Base-by-base conservation (phyloP, 192 early-diverging fungal species). In the Umbelopsis isabellina region DNA sequence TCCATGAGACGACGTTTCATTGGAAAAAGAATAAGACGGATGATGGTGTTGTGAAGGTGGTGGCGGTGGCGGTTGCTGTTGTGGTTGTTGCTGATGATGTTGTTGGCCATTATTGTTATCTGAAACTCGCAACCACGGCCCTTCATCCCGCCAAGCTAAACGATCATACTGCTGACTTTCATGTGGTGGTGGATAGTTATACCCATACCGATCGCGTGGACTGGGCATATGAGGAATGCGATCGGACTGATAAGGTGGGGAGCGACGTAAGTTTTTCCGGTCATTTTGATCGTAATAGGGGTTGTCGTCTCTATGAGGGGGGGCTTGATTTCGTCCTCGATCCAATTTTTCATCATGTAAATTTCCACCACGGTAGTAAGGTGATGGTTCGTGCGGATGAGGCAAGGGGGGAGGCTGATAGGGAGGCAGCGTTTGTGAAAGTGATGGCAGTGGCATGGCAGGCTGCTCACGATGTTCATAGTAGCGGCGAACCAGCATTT, bases 401-500 rank as follows among this genome's bases (percentile, higher is more conserved):
- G 23, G 11, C 23, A 25, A 10, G 11, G 51, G 51, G 3, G 51
- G 51, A 12, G 51, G 51, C 11, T 53, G 53, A 25, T 61, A 61
- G 18, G 55, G 13, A 6, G 55, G 55, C 33, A 61, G 0, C 2
- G 55, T 33, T 18, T 61, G 55, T 8, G 55, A 35, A 1, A 61
- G 33, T 15, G 55, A 61, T 2, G 55, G 55, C 33, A 61, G 18
- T 35, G 55, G 33, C 55, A 61, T 35, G 25, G 55, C 15, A 18
- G 55, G 55, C 37, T 33, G 27, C 33, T 27, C 55, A 5, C 55
- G 55, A 61, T 61, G 55, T 35, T 61, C 55, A 61, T 61, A 61
- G 55, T 61, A 61, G 4, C 55, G 55, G 27, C 55, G 27, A 35
- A 61, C 55, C 55, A 61, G 13, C 13, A 33, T 61, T 61, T 61